phyloP scores from a whole-genome alignment of 192 early-diverging fungal genomes.

The Coemansia sp. region DNA sequence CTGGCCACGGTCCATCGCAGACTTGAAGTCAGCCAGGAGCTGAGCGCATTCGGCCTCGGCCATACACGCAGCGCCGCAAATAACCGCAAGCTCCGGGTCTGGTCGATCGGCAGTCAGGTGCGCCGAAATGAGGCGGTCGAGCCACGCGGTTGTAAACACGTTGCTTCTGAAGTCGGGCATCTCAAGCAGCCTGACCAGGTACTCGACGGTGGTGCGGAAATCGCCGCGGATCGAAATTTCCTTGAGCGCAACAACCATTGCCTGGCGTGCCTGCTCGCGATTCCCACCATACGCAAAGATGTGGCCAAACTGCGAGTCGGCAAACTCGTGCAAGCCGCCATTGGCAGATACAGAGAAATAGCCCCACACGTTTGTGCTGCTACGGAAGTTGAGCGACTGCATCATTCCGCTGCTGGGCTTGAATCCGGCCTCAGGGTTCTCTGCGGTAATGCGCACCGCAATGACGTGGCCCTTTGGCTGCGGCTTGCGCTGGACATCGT shows the following conservation, averaged over 20 bases:
- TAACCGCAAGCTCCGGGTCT: constrained; percentile 83
- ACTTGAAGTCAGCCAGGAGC: constrained; percentile 72
- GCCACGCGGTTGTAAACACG: constrained; percentile 91
- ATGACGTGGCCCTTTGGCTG: constrained; percentile 96
- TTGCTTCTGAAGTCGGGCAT: constrained; percentile 87
- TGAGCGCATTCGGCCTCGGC: constrained; percentile 68
- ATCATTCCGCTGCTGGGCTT: constrained; percentile 97
- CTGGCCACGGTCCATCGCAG: constrained; percentile 90
- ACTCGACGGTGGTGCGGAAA: constrained; percentile 98
- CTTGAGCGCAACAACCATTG: constrained; percentile 96
- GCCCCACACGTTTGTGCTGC: constrained; percentile 97
- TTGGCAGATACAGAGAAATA: constrained; percentile 95
- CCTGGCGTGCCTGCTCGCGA: constrained; percentile 89
- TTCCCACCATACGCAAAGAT: constrained; percentile 97
- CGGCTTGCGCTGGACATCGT: constrained; percentile 87
- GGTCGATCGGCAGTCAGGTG: constrained; percentile 90
- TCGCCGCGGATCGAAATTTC: constrained; percentile 98
- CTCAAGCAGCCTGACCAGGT: constrained; percentile 91
- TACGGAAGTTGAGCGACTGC: constrained; percentile 95
- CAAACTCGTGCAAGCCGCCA: constrained; percentile 97
- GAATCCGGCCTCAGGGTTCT: constrained; percentile 99
- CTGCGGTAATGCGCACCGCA: constrained; percentile 96
- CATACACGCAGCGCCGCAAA: constrained; percentile 90
- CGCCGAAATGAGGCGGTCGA: constrained; percentile 87
- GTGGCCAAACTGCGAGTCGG: constrained; percentile 99